phyloP scores from a whole-genome alignment of 139 green algal species.

The Micractinium conductrix region DNA sequence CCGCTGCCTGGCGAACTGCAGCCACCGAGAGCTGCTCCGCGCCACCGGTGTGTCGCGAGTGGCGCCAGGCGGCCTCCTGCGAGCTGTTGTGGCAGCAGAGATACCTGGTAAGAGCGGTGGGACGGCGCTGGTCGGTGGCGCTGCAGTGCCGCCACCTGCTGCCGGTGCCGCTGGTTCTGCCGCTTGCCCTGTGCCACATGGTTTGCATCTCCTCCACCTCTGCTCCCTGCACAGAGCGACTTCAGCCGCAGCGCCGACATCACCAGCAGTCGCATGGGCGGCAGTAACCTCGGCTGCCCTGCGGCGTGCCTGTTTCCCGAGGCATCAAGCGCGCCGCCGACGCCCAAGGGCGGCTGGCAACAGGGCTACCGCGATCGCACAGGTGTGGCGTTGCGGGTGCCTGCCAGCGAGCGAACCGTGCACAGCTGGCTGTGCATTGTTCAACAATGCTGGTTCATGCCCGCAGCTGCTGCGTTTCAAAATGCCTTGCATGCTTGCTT shows the following conservation, averaged over 20 bases:
- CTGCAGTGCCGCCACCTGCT: not conserved
- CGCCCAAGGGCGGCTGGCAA: not conserved
- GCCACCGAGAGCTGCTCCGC: not conserved
- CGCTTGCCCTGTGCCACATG: not conserved
- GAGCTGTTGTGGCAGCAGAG: not conserved
- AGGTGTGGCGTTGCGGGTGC: too few species aligned
- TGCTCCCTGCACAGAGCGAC: not conserved
- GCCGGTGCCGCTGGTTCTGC: not conserved
- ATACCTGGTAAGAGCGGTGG: not conserved
- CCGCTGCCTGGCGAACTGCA: not conserved
- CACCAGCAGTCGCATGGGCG: not conserved
- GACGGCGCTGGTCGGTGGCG: not conserved
- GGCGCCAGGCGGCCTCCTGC: not conserved
- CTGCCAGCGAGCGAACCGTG: too few species aligned
- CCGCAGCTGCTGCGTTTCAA: too few species aligned
- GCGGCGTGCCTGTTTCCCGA: not conserved
- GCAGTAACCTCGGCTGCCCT: constrained; percentile 21
- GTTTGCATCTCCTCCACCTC: not conserved
- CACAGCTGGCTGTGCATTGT: too few species aligned
- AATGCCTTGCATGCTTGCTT: too few species aligned
- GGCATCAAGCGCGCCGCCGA: too few species aligned
- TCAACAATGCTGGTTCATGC: too few species aligned
- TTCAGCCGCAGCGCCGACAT: not conserved
- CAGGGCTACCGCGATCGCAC: not conserved
- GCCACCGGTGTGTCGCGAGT: not conserved